Evolutionary conservation across 345 rosid genomes (phyloP).

Genomic region (Salix dunnii): DNA sequence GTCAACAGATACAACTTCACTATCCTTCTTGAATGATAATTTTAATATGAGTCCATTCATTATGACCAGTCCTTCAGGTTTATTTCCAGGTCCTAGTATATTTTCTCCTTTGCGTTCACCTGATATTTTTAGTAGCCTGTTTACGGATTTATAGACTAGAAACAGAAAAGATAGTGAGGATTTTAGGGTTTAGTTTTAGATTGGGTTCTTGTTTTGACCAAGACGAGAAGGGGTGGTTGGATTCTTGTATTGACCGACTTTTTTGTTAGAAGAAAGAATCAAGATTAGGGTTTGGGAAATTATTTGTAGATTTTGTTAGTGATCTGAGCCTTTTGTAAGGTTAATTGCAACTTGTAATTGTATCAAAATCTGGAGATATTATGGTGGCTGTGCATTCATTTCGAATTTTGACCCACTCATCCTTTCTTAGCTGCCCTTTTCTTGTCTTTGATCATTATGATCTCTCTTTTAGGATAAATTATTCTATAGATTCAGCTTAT

Average conservation of each 20-base stretch:
- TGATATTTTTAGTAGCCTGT: slow-evolving; percentile 42
- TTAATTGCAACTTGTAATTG: neutral
- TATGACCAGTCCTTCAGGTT: slow-evolving; percentile 45
- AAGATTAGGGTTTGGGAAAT: neutral
- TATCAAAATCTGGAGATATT: neutral
- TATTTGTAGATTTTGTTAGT: neutral
- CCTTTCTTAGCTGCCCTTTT: neutral
- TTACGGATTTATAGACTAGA: slow-evolving; percentile 40
- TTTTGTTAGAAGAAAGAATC: neutral
- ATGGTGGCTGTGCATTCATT: neutral
- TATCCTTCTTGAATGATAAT: slow-evolving; percentile 26
- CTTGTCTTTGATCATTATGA: neutral
- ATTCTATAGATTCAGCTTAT: neutral
- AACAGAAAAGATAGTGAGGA: neutral
- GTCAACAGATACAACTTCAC: slow-evolving; percentile 14
- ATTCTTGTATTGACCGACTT: slow-evolving; percentile 1
- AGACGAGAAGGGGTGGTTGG: neutral
- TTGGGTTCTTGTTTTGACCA: neutral
- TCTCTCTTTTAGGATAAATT: too few species aligned
- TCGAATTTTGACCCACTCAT: neutral
- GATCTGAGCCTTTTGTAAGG: neutral
- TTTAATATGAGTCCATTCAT: slow-evolving; percentile 42
- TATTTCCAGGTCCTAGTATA: slow-evolving; percentile 18
- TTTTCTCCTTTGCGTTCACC: slow-evolving; percentile 52
- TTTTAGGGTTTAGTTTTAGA: neutral